Percentiles rank a stretch among this genome's conserved stretches.
Conservation (phyloP, 768 basidiomycete species). For the Mycena albidolilacea region DNA sequence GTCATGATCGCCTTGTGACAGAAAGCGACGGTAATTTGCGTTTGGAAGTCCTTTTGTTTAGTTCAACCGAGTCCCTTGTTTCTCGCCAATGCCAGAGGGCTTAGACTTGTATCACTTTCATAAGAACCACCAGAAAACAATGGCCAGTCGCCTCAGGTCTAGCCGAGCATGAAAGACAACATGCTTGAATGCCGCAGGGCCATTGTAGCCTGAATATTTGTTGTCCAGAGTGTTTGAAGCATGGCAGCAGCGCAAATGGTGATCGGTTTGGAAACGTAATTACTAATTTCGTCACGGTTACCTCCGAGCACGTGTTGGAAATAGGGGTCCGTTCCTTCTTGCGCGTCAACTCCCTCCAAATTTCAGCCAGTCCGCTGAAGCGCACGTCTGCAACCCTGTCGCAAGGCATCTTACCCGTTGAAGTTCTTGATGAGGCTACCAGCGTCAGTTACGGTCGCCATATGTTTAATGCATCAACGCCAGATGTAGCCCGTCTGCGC, state of each 20-base stretch:
- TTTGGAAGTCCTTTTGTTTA: slow-evolving; percentile 35
- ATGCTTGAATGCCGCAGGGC: neutral
- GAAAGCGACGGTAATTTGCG: slow-evolving; percentile 22
- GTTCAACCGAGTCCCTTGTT: neutral
- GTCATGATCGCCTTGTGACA: slow-evolving; percentile 22
- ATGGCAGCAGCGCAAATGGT: neutral
- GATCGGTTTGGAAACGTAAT: neutral
- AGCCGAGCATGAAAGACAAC: neutral
- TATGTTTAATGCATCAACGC: too few species aligned
- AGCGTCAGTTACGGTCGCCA: too few species aligned
- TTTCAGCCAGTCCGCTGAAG: too few species aligned
- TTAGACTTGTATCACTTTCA: neutral
- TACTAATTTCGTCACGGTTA: neutral
- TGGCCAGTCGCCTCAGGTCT: neutral
- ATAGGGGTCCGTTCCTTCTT: slow-evolving; percentile 2
- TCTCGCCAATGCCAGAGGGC: neutral
- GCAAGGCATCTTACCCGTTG: too few species aligned
- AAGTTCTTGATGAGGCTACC: too few species aligned
- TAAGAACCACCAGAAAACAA: slow-evolving; percentile 14
- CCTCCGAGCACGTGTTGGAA: neutral
- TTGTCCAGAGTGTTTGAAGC: neutral
- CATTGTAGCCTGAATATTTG: neutral
- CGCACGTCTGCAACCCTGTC: too few species aligned
- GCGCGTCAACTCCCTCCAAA: too few species aligned
- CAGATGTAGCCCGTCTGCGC: too few species aligned